Evolutionary conservation across 2,329 filamentous ascomycete genomes (phyloP), one percentile per base, ranked within the genome.

Genomic region (Hymenoscyphus occultus): DNA sequence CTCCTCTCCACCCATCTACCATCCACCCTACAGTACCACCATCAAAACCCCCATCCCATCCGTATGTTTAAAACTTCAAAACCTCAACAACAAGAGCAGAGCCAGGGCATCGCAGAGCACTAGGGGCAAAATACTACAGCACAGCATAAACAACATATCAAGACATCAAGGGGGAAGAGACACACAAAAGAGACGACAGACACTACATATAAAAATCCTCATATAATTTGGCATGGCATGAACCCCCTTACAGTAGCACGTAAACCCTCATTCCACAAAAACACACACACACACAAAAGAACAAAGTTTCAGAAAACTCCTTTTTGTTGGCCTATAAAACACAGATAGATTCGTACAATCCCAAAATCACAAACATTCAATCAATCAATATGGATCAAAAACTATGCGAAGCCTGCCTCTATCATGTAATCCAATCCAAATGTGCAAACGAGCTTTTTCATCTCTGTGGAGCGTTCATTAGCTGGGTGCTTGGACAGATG

Each of bases 391-490:
- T 51, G 45, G 45, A 51, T 22, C 45, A 51, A 51, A 51, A 51
- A 51, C 45, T 51, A 22, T 22, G 19, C 45, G 45, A 51, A 62
- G 40, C 31, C 40, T 57, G 57, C 48, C 39, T 60, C 62, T 64
- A 64, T 39, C 45, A 22, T 35, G 45, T 28, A 56, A 57, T 56
- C 59, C 51, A 61, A 59, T 60, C 35, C 35, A 35, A 35, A 35
- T 35, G 35, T 35, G 5, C 35, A 35, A 31, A 19, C 39, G 54
- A 54, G 56, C 39, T 42, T 48, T 28, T 60, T 68, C 59, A 68
- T 66, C 66, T 68, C 64, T 68, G 62, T 42, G 31, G 54, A 22
- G 56, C 45, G 56, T 68, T 65, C 39, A 45, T 68, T 65, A 68
- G 66, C 63, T 58, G 59, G 35, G 42, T 56, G 39, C 14, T 28